Evolutionary conservation across 164 flowering plant species (phyloP).

Genomic region (Vitis rotundifolia): DNA sequence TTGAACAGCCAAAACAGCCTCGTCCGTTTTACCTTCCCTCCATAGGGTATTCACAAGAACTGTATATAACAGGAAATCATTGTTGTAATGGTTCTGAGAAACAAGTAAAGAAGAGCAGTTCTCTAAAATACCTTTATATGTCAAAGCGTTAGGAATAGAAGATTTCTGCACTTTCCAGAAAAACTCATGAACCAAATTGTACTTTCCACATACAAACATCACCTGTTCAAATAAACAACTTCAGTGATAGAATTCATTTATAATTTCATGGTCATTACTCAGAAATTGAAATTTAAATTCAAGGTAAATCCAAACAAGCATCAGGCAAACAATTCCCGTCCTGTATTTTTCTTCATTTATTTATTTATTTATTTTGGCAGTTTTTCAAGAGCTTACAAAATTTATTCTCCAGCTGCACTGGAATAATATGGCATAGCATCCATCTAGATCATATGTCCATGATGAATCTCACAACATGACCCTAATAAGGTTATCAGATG

Average conservation of each 20-base stretch:
- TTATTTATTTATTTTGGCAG: too few relatives aligned
- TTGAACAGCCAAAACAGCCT: conserved; percentile 67
- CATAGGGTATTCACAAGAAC: conserved; percentile 85
- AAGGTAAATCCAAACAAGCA: neutral
- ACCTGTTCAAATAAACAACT: conserved; percentile 44
- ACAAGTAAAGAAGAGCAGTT: neutral
- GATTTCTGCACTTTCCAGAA: conserved; percentile 69
- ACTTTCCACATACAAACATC: conserved; percentile 82
- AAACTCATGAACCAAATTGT: conserved; percentile 87
- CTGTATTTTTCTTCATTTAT: too few relatives aligned
- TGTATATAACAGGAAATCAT: conserved; percentile 27
- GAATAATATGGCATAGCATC: too few relatives aligned
- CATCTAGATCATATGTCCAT: too few relatives aligned
- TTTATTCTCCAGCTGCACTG: too few relatives aligned
- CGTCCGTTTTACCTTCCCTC: conserved; percentile 82
- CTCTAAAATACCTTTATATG: conserved; percentile 64
- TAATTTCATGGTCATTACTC: neutral
- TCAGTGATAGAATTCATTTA: neutral
- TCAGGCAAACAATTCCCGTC: too few relatives aligned
- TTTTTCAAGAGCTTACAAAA: too few relatives aligned
- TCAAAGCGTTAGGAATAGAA: conserved; percentile 72
- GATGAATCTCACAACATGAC: too few relatives aligned
- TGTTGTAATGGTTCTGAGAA: neutral
- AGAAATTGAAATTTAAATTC: neutral
- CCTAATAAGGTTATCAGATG: too few relatives aligned